Percentiles rank a stretch among this genome's conserved stretches.
Evolutionary conservation across 345 rosid species (phyloP).

Genomic region (Eucalyptus curtisii): DNA sequence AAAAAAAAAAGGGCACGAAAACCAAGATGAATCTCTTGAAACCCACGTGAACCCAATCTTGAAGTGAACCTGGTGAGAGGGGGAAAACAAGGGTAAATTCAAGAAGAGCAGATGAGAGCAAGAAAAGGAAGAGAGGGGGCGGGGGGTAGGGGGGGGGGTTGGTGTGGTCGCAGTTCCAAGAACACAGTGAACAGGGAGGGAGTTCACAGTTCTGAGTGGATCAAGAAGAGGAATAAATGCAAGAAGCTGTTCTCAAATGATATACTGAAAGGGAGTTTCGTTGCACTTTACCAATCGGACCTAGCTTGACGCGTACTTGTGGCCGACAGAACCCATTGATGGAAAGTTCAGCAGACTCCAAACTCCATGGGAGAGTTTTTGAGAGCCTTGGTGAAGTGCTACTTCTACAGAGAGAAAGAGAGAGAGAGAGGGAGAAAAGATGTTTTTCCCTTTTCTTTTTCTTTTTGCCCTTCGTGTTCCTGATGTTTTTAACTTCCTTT

Average conservation of each 20-base stretch:
- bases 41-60: background rate
- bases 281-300: background rate
- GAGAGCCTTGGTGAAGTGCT: background rate
- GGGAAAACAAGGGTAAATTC: background rate
- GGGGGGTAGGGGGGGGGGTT: background rate
- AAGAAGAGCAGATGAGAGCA: background rate
- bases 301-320: background rate
- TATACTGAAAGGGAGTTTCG: background rate
- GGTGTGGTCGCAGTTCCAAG: background rate
- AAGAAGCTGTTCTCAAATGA: background rate
- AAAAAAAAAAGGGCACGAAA: background rate
- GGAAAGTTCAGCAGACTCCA: background rate
- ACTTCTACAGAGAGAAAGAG: background rate
- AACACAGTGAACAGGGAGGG: background rate
- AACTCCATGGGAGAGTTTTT: slow-evolving; percentile 13
- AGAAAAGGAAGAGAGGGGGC: background rate
- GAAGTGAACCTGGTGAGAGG: background rate
- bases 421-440: background rate
- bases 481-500: background rate
- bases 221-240: background rate
- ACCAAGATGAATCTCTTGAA: background rate
- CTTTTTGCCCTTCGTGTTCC: background rate
- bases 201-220: background rate
- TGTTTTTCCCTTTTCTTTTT: background rate
- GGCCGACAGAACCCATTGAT: background rate